phyloP scores from a whole-genome alignment of 75 land plant species.

The Larix kaempferi region DNA sequence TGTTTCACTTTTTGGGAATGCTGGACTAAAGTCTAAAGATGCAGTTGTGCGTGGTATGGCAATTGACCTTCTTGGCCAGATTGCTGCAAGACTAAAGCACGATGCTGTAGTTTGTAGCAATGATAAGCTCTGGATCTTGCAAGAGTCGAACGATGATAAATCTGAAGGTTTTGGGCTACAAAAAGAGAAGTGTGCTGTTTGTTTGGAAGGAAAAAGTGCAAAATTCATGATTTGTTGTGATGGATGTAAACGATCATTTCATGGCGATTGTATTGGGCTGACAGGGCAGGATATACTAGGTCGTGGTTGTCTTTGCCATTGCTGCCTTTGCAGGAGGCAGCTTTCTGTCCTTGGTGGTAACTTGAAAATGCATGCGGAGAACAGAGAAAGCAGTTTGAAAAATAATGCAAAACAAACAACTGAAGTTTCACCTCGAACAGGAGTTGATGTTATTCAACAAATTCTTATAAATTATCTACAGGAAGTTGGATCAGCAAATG shows the following conservation, averaged over 20 bases:
- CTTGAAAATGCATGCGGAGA: constrained; percentile 40
- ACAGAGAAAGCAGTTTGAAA: constrained; percentile 5
- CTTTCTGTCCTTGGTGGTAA: constrained; percentile 52
- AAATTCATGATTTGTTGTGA: constrained; percentile 57
- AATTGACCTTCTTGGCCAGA: constrained; percentile 91
- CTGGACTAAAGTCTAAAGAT: constrained; percentile 90
- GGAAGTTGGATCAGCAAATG: constrained; percentile 65
- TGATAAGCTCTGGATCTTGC: constrained; percentile 78
- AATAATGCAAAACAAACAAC: constrained; percentile 12
- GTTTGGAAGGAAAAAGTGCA: constrained; percentile 47
- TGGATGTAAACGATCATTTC: constrained; percentile 75
- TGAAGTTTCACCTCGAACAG: constrained; percentile 24
- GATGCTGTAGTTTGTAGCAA: constrained; percentile 62
- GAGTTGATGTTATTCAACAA: constrained; percentile 77
- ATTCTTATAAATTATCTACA: constrained; percentile 84
- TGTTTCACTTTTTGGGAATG: constrained; percentile 81
- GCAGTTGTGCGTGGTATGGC: constrained; percentile 72
- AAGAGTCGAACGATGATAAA: constrained; percentile 36
- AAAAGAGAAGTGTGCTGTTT: constrained; percentile 58
- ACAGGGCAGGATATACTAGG: constrained; percentile 50
- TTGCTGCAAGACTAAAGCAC: constrained; percentile 92
- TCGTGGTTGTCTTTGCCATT: constrained; percentile 71
- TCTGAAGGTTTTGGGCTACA: constrained; percentile 14
- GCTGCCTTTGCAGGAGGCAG: constrained; percentile 77
- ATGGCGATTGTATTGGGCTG: constrained; percentile 81